Conservation (phyloP, 768 basidiomycete genomes). For the Termitomyces sp. region DNA sequence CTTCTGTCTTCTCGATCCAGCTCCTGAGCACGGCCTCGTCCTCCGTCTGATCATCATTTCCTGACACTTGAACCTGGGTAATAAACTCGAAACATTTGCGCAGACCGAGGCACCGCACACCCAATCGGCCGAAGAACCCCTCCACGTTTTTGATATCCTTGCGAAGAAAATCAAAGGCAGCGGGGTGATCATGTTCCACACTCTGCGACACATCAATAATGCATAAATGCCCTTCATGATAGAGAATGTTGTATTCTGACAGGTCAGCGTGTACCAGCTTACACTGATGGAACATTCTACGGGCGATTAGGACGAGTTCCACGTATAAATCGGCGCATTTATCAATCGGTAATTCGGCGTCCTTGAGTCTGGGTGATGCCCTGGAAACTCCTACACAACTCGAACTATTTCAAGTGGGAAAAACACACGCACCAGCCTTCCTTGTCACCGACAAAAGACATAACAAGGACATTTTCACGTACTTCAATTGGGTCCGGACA, state of each 20-base stretch:
- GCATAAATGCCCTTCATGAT: slow-evolving; percentile 72
- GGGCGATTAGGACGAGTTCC: slow-evolving; percentile 73
- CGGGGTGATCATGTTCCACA: slow-evolving; percentile 96
- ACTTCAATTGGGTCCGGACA: slow-evolving; percentile 92
- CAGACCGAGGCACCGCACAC: slow-evolving; percentile 72
- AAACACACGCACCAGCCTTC: slow-evolving; percentile 65
- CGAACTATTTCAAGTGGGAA: not conserved
- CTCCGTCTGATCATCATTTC: slow-evolving; percentile 14
- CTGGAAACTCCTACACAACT: slow-evolving; percentile 29
- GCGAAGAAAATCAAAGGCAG: slow-evolving; percentile 93
- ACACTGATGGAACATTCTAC: slow-evolving; percentile 86
- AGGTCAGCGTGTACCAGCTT: slow-evolving; percentile 96
- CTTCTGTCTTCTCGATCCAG: slow-evolving; percentile 40
- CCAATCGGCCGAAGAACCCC: slow-evolving; percentile 80
- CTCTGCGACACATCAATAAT: slow-evolving; percentile 99
- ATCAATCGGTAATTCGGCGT: slow-evolving; percentile 52
- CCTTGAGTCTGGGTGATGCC: slow-evolving; percentile 92
- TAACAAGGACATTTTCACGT: slow-evolving; percentile 93
- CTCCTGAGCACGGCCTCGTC: slow-evolving; percentile 30
- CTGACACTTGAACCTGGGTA: slow-evolving; percentile 46
- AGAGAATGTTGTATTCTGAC: slow-evolving; percentile 97
- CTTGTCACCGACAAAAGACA: slow-evolving; percentile 82
- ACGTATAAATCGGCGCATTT: slow-evolving; percentile 59
- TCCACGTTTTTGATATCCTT: slow-evolving; percentile 90
- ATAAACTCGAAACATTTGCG: slow-evolving; percentile 86